phyloP scores from a whole-genome alignment of 2,329 filamentous ascomycete genomes.

The Eutypella sp. region DNA sequence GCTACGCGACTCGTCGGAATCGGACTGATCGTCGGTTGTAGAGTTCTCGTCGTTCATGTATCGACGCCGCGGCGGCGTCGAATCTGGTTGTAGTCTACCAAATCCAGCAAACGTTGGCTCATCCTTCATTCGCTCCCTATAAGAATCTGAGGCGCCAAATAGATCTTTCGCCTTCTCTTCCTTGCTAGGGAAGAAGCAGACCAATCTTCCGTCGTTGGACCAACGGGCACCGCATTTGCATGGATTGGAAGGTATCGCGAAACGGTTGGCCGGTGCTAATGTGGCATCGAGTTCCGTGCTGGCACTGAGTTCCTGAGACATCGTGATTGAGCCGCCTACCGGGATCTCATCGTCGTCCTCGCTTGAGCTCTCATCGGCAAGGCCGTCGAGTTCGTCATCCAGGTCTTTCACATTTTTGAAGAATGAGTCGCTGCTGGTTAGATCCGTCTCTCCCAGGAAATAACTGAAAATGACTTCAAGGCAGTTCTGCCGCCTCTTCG shows the following conservation, averaged over 20 bases:
- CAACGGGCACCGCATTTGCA: constrained; percentile 58
- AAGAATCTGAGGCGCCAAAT: constrained; percentile 39
- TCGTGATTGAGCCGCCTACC: constrained; percentile 48
- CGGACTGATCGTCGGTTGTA: constrained; percentile 45
- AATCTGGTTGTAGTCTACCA: constrained; percentile 49
- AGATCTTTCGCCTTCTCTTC: constrained; percentile 54
- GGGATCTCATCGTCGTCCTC: constrained; percentile 62
- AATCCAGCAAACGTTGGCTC: constrained; percentile 55
- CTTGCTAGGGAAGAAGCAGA: constrained; percentile 66
- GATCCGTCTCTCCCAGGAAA: constrained; percentile 57
- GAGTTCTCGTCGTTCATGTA: constrained; percentile 46
- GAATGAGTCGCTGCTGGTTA: constrained; percentile 55
- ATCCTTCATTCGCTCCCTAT: constrained; percentile 44
- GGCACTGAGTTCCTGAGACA: constrained; percentile 57
- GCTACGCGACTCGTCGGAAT: constrained; percentile 44
- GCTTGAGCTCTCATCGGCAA: constrained; percentile 75
- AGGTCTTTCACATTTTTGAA: constrained; percentile 62
- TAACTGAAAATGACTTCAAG: constrained; percentile 59
- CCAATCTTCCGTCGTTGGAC: constrained; percentile 56
- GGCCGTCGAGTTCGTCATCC: constrained; percentile 50
- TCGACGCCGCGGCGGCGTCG: constrained; percentile 40
- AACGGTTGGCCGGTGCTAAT: constrained; percentile 46
- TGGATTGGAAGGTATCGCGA: constrained; percentile 51
- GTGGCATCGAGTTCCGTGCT: constrained; percentile 50
- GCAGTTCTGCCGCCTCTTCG: constrained; percentile 56